A percentile compares a stretch with the other conserved stretches of the same genome.
phyloP scores from a whole-genome alignment of 176 grass and related monocot species.

The Carex littledalei region DNA sequence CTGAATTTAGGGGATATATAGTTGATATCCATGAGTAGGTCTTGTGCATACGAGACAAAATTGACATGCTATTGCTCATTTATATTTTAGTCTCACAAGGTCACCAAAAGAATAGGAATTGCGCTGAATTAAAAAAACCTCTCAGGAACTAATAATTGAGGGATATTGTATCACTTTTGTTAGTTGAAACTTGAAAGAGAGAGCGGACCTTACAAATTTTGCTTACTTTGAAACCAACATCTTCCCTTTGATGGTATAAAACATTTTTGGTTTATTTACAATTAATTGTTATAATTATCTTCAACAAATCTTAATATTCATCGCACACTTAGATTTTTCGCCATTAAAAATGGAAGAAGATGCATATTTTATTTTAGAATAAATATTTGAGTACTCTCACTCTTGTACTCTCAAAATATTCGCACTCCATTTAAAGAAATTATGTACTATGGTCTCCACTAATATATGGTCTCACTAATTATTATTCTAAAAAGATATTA shows the following conservation, averaged over 20 bases:
- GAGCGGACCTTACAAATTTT: not conserved
- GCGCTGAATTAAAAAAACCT: not conserved
- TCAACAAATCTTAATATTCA: not conserved
- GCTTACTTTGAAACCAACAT: not conserved
- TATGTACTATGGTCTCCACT: too few relatives aligned
- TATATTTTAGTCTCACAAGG: constrained; percentile 1
- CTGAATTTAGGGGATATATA: constrained; percentile 53
- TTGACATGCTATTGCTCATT: constrained; percentile 32
- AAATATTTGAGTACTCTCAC: too few relatives aligned
- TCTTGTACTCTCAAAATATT: too few relatives aligned
- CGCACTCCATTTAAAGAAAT: too few relatives aligned
- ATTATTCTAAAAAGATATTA: too few relatives aligned
- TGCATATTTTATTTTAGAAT: too few relatives aligned
- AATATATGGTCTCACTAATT: too few relatives aligned
- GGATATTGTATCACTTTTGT: not conserved
- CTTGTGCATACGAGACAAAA: constrained; percentile 55
- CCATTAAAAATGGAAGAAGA: too few relatives aligned
- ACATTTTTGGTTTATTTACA: too few relatives aligned
- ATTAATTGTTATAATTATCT: not conserved
- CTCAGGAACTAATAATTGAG: not conserved
- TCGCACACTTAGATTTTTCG: not conserved
- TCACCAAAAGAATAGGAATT: not conserved
- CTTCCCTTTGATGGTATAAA: not conserved
- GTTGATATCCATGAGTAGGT: constrained; percentile 50
- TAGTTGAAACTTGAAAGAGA: not conserved